phyloP scores from a whole-genome alignment of 2,329 filamentous ascomycete genomes.

The Cercospora sp. region DNA sequence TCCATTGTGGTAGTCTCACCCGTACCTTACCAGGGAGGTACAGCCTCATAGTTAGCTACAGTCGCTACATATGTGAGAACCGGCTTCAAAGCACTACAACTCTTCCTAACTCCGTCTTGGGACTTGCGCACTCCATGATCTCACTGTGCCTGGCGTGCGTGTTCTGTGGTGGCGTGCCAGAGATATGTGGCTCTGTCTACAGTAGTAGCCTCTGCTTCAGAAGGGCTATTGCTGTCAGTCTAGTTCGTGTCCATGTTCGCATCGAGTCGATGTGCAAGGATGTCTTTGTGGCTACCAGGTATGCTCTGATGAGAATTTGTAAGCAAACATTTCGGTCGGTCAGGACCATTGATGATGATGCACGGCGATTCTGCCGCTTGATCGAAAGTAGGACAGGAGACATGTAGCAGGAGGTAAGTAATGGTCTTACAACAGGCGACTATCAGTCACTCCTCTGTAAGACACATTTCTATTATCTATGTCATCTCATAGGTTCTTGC shows the following conservation, averaged over 20 bases:
- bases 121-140: constrained; percentile 4
- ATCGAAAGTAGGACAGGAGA: not conserved
- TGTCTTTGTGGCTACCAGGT: not conserved
- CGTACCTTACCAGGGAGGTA: too few species aligned
- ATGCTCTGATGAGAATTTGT: not conserved
- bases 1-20: too few species aligned
- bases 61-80: not conserved
- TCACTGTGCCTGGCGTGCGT: not conserved
- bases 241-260: too few species aligned
- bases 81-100: not conserved
- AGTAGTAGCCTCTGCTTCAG: not conserved
- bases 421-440: not conserved
- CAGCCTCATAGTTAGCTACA: not conserved
- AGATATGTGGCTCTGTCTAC: not conserved
- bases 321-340: too few species aligned
- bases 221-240: too few species aligned
- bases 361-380: not conserved
- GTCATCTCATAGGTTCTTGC: not conserved
- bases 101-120: not conserved
- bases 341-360: too few species aligned
- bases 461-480: not conserved
- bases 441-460: not conserved
- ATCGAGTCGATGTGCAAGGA: not conserved
- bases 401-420: not conserved
- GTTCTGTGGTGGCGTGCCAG: not conserved